Base-by-base conservation (phyloP, 2,329 filamentous ascomycete genomes). In the Aphanocladium album region DNA sequence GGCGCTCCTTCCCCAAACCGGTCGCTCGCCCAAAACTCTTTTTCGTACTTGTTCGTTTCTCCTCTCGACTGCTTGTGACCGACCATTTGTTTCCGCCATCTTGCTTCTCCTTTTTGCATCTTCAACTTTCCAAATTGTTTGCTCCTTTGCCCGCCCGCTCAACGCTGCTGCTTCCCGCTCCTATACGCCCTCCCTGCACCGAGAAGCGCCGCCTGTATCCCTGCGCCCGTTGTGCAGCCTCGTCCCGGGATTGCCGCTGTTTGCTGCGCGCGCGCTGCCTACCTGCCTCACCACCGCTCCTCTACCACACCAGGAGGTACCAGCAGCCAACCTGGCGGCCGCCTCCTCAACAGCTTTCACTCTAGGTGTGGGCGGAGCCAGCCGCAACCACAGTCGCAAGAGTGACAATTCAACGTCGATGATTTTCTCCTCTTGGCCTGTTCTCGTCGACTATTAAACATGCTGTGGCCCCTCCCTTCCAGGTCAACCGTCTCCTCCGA, bases 1-100 rank as follows among this genome's bases (percentile, higher is more conserved):
- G 57, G 27, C 57, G 49, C 37, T 59, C 57, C 30, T 59, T 59
- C 49, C 57, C 57, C 25, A 46, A 59, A 59, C 47, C 49, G 49
- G 57, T 39, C 49, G 49, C 37, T 25, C 12, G 37, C 23, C 37
- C 47, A 53, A 59, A 59, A 59, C 57, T 53, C 57, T 59, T 59
- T 53, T 59, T 53, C 19, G 27, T 19, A 14, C 39, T 45, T 25
- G 14, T 43, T 45, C 12, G 6, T 33, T n/a, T 45, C 27, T 17
- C 23, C 33, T 27, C 11, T 19, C 17, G 25, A 21, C 27, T 35
- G 23, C 45, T 58, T 43, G 45, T n/a, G 45, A 19, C 53, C 35
- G 14, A 5, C 43, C 43, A 25, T 33, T 39, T 39, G 30, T 39
- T 9, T 21, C 53, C n/a, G 27, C 35, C 53, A 25, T n/a, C 43